Evolutionary conservation across 768 basidiomycete genomes (phyloP).

Genomic region (Boletus subcaerulescens): DNA sequence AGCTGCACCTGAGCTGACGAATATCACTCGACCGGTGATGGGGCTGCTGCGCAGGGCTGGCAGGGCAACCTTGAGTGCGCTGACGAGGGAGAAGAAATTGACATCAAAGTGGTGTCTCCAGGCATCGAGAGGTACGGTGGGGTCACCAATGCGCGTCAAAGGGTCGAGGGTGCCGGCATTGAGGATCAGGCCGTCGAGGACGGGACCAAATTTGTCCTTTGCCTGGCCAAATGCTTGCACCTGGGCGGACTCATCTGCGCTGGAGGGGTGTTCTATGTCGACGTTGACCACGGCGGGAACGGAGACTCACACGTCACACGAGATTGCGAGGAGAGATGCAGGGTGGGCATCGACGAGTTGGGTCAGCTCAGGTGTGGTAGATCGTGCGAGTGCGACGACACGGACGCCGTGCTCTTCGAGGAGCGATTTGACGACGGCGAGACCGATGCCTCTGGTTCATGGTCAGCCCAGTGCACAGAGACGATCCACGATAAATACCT

Average conservation of each 20-base stretch:
- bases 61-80: slow-evolving; percentile 61
- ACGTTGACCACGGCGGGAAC: neutral
- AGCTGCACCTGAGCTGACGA: slow-evolving; percentile 86
- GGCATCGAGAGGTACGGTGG: slow-evolving; percentile 45
- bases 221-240: slow-evolving; percentile 54
- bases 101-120: slow-evolving; percentile 80
- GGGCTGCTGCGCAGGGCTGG: slow-evolving; percentile 65
- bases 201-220: slow-evolving; percentile 50
- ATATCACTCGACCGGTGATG: slow-evolving; percentile 63
- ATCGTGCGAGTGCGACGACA: slow-evolving; percentile 77
- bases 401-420: slow-evolving; percentile 58
- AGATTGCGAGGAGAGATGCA: slow-evolving; percentile 46
- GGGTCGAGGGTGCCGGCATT: slow-evolving; percentile 84
- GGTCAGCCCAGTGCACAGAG: neutral
- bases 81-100: slow-evolving; percentile 84
- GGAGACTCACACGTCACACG: slow-evolving; percentile 73
- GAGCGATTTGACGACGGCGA: slow-evolving; percentile 70
- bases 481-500: slow-evolving; percentile 41
- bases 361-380: slow-evolving; percentile 60
- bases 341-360: slow-evolving; percentile 42
- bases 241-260: slow-evolving; percentile 56
- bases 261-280: slow-evolving; percentile 28
- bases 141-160: slow-evolving; percentile 54
- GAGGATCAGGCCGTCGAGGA: slow-evolving; percentile 72
- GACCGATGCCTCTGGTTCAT: slow-evolving; percentile 64